Evolutionary conservation across 2,329 filamentous ascomycete species (phyloP), one percentile per base, ranked within the genome.

Genomic region (Immersiporthe knoxdaviesiana): DNA sequence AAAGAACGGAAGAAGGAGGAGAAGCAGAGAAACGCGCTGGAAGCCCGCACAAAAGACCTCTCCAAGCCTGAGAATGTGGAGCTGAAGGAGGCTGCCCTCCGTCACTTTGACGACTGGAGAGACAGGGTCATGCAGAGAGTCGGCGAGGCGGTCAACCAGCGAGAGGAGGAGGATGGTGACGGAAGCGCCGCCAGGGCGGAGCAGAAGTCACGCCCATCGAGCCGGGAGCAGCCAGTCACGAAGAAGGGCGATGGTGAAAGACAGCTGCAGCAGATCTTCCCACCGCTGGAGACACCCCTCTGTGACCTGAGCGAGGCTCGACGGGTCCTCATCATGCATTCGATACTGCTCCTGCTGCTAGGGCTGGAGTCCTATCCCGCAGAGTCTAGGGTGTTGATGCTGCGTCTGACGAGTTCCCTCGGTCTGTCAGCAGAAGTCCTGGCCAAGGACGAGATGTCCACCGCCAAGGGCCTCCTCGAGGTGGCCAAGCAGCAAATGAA

Each of bases 81-180:
- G 30, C 74, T 87, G 21, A 80, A 84, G 41, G 76, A 75, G 39
- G 87, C 87, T 7, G 88, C 91, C 1, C 78, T 96, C 18, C 81
- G 84, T 56, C 87, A 92, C 74, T 92, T 94, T 75, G 89, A 93
- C 71, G 86, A 89, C n/a, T 97, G 94, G 94, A 84, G 90, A 68
- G 85, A 88, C 32, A 85, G 88, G 50, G 89, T 95, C 1, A 83
- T 94, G 32, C 80, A 85, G 27, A 87, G 90, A 78, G 83, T 97
- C 0, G 89, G 88, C 61, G 91, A 95, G 73, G 86, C 93, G 3
- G 67, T 71, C 30, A 80, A 90, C 14, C 83, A 86, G 21, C 81
- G 83, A 3, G 79, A 83, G 12, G 84, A 87, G 65, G 82, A 81
- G 44, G 77, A 78, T 68, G 60, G 78, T 68, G 60, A n/a, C 2